Conservation (phyloP, 2,329 filamentous ascomycete species). For the Leptographium radiaticola region DNA sequence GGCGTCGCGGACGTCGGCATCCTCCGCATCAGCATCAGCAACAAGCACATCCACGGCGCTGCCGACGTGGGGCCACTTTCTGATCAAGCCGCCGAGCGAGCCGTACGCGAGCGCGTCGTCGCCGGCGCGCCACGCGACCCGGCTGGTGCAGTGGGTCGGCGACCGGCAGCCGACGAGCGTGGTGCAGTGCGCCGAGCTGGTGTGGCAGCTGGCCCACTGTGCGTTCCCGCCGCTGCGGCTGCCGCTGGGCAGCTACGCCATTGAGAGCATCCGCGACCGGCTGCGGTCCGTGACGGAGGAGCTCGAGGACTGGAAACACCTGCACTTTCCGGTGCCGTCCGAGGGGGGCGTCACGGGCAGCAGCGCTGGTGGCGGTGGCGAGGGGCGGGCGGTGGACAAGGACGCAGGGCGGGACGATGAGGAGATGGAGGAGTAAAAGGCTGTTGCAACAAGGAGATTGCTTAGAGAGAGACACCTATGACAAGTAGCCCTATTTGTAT, state of each 20-base stretch:
- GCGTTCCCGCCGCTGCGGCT: constrained; percentile 81
- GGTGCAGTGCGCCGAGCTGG: constrained; percentile 81
- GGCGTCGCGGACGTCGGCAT: not conserved
- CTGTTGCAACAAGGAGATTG: no score
- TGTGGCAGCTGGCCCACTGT: constrained; percentile 92
- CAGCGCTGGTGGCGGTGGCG: no score
- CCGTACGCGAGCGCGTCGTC: constrained; percentile 66
- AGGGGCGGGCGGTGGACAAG: no score
- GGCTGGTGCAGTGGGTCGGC: constrained; percentile 90
- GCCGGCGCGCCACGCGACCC: constrained; percentile 75
- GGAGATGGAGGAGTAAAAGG: no score
- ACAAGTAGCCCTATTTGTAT: no score
- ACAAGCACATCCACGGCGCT: constrained; percentile 28
- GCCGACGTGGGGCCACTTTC: constrained; percentile 81
- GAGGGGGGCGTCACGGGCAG: constrained; percentile 19
- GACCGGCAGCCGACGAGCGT: constrained; percentile 87
- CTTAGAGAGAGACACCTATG: no score
- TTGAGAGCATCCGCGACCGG: constrained; percentile 87
- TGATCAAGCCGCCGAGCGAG: constrained; percentile 74
- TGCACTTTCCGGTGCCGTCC: constrained; percentile 49
- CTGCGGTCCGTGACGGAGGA: constrained; percentile 88
- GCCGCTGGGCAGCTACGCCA: constrained; percentile 83
- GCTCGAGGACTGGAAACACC: constrained; percentile 82
- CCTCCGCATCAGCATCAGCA: not conserved
- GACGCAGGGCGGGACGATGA: no score